Percentiles rank a stretch among this genome's conserved stretches.
Evolutionary conservation across 2,329 filamentous ascomycete genomes (phyloP).

Genomic region (Aspergillus sojae): DNA sequence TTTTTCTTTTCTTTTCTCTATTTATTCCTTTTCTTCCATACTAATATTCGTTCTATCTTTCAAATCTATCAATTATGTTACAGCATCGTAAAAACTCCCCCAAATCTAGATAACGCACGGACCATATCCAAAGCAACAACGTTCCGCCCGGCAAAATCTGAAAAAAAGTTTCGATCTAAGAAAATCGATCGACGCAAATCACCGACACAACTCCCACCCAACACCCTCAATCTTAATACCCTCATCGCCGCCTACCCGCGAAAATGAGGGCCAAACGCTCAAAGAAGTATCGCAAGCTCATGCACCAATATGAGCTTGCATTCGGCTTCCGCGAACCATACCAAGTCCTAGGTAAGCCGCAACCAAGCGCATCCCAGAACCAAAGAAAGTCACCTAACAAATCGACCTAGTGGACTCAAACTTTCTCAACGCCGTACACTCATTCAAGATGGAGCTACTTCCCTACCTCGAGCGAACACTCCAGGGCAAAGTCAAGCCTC

Average conservation of each 20-base stretch:
- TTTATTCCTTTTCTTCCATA: neutral
- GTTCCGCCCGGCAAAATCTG: conserved; percentile 40
- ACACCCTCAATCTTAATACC: conserved; percentile 8
- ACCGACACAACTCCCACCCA: conserved; percentile 13
- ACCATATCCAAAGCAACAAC: conserved; percentile 24
- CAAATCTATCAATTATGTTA: neutral
- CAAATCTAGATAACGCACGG: conserved; percentile 22
- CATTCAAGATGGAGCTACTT: conserved; percentile 88
- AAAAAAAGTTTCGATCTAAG: conserved; percentile 19
- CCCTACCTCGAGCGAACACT: conserved; percentile 77
- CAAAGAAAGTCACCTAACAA: conserved; percentile 4
- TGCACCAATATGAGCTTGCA: conserved; percentile 84
- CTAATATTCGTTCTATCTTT: neutral
- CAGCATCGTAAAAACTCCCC: neutral
- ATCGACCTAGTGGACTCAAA: conserved; percentile 71
- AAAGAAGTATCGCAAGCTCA: conserved; percentile 84
- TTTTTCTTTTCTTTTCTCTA: neutral
- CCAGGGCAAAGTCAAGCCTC: conserved; percentile 82
- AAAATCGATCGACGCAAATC: conserved; percentile 28
- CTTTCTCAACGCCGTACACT: conserved; percentile 77
- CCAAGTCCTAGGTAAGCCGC: conserved; percentile 71
- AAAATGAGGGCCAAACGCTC: conserved; percentile 69
- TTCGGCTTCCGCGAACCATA: conserved; percentile 94
- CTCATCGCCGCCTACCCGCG: conserved; percentile 27
- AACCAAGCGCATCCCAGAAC: neutral